Evolutionary conservation across 2,329 filamentous ascomycete genomes (phyloP), one percentile per base, ranked within the genome.

Genomic region (Cladophialophora exuberans): DNA sequence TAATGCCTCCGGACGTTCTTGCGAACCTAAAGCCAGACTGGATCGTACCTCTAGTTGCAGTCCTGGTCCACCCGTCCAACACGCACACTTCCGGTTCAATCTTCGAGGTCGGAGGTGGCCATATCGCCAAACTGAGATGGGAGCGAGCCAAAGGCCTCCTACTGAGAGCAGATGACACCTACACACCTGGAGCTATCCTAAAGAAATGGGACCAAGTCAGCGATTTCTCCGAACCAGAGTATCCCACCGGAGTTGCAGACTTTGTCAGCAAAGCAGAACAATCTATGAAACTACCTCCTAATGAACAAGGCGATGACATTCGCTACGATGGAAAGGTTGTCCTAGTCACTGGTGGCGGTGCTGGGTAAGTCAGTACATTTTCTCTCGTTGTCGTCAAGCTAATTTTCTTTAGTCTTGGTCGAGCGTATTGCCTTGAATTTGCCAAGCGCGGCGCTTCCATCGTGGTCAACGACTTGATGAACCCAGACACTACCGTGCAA

Each of bases 1-100:
- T 97, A 64, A 93, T 97, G 90, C 91, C 92, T 28, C 90, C 90
- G n/a, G 92, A 97, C 69, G 83, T 96, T 33, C 81, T 97, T 65
- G 86, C 87, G 64, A 86, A 84, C 69, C 81, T 96, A 62, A 91
- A 89, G 79, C 94, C 94, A 42, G 90, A 96, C 60, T 97, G 91
- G 91, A 86, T 97, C 57, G 91, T 97, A 42, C 94, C 94, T 30
- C 79, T 97, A 36, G 94, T 97, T 26, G 93, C 91, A 46, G 86
- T 88, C 54, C 81, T 99, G 46, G 88, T 89, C 38, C 92, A 97
- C 82, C 85, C 88, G 69, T 89, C 83, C 67, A 95, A 94, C 79
- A 87, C 82, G 6, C 73, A 76, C 43, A 93, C 97, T 80, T 93
- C 83, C 42, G 94, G 94, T 61, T 80, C 85, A 59, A 96, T 97